Evolutionary conservation across 495 filamentous ascomycete species (phyloP).

Genomic region (Aspergillus bridgeri): DNA sequence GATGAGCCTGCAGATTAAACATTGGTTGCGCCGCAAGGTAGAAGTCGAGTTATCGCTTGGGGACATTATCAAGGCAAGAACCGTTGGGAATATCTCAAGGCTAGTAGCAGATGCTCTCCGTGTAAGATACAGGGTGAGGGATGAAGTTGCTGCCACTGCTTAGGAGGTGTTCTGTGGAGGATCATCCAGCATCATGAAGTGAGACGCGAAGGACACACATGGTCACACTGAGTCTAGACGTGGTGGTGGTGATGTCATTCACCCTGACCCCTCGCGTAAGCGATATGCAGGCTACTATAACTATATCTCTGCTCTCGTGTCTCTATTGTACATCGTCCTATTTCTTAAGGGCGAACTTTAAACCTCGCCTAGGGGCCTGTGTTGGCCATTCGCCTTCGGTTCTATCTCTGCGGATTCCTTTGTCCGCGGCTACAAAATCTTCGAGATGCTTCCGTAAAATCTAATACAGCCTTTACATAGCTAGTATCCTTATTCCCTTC

Average conservation of each 20-base stretch:
- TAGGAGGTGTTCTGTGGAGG: too few relatives aligned
- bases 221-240: too few relatives aligned
- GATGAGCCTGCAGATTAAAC: constrained; percentile 37
- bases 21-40: constrained; percentile 31
- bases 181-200: too few relatives aligned
- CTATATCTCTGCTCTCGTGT: constrained; percentile 7
- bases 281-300: constrained; percentile 14
- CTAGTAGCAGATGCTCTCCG: not conserved
- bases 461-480: constrained; percentile 9
- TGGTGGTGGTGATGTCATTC: constrained; percentile 11
- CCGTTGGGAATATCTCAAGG: constrained; percentile 1
- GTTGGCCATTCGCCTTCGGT: constrained; percentile 7
- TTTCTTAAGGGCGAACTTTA: constrained; percentile 4
- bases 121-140: not conserved
- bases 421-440: constrained; percentile 14
- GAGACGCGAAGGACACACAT: too few relatives aligned
- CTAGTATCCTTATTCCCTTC: constrained; percentile 9
- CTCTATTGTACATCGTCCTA: constrained; percentile 5
- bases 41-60: constrained; percentile 26
- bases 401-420: constrained; percentile 7
- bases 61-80: constrained; percentile 21
- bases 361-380: constrained; percentile 5
- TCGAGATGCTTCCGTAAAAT: constrained; percentile 15
- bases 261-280: constrained; percentile 10
- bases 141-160: not conserved